Evolutionary conservation across 1,139 yeast genomes (phyloP), one percentile per base, ranked within the genome.

Genomic region (Saccharomyces hybrid): DNA sequence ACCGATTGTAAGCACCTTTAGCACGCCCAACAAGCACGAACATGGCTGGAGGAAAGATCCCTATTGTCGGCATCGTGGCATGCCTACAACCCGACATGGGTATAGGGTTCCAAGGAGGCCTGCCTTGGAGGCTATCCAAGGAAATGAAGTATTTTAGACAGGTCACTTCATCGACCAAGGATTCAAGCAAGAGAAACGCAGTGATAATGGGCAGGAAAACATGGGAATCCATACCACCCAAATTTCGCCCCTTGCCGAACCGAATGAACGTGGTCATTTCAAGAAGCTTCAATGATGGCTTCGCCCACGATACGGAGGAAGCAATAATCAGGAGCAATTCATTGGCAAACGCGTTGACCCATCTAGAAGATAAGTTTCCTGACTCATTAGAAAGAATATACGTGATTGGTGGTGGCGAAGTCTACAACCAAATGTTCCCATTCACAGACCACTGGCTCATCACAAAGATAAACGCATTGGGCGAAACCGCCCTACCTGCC

Each of bases 121-220:
- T 93, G 59, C 99, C 99, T 6, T 93, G 99, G 99, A 77, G 85
- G 52, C 76, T 93, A 31, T 77, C 82, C 54, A 78, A 84, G 55
- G 99, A 93, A 69, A 88, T 95, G 84, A 82, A 82, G 65, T 93
- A 85, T 69, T 93, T 93, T 74, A 79, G 81, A 57, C 81, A 81
- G 54, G 86, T 88, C 16, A 93, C 99, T 0, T 73, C 83, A 3
- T 61, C 62, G 1, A 66, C 71, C 2, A 50, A 56, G 4, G 71
- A 70, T 47, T 65, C 75, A 5, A 57, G 57, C 5, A 72, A 71
- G 55, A 68, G 72, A 54, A 88, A 91, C 63, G 95, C 90, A 0
- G 98, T 95, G 13, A 78, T 95, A 8, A 93, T 95, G 99, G 99
- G 99, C 5, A 78, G 97, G 55, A 86, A 84, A 66, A 93, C 99